phyloP scores from a whole-genome alignment of 495 filamentous ascomycete genomes.

The Neurospora sp. region DNA sequence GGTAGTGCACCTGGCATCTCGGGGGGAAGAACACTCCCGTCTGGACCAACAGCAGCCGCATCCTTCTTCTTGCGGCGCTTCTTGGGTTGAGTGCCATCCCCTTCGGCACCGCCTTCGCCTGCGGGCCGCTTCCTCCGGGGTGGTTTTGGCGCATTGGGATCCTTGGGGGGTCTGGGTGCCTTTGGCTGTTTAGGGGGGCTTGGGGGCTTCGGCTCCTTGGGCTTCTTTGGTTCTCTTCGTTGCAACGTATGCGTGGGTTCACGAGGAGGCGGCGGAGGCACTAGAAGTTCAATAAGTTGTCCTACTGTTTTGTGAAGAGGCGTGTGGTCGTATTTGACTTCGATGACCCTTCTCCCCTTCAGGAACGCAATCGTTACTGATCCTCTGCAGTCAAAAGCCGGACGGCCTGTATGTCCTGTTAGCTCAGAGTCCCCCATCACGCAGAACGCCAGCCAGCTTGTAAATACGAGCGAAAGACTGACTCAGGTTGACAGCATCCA shows the following conservation, averaged over 20 bases:
- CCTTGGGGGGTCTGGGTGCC: not conserved
- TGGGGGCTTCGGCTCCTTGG: conserved; percentile 31
- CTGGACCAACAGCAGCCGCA: not conserved
- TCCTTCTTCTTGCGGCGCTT: conserved; percentile 25
- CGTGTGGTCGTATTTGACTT: conserved; percentile 39
- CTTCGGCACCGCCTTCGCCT: conserved; percentile 1
- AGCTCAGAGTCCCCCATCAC: not conserved
- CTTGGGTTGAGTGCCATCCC: conserved; percentile 10
- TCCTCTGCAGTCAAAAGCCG: conserved; percentile 41
- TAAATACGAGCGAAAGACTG: not conserved
- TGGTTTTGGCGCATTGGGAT: conserved; percentile 29
- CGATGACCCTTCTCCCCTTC: conserved; percentile 25
- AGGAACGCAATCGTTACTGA: conserved; percentile 33
- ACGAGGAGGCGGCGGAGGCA: conserved; percentile 17
- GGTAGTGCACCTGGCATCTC: conserved; percentile 21
- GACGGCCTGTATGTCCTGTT: conserved; percentile 24
- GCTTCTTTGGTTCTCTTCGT: conserved; percentile 45
- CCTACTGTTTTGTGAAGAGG: conserved; percentile 37
- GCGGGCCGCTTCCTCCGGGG: conserved; percentile 46
- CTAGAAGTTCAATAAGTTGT: conserved; percentile 29
- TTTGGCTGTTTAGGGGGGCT: conserved; percentile 48
- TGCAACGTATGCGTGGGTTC: conserved; percentile 40
- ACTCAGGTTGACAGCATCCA: conserved; percentile 31
- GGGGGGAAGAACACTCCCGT: conserved; percentile 8
- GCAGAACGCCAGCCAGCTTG: not conserved